phyloP scores from a whole-genome alignment of 2,329 filamentous ascomycete species.

The Fusarium nodosum region DNA sequence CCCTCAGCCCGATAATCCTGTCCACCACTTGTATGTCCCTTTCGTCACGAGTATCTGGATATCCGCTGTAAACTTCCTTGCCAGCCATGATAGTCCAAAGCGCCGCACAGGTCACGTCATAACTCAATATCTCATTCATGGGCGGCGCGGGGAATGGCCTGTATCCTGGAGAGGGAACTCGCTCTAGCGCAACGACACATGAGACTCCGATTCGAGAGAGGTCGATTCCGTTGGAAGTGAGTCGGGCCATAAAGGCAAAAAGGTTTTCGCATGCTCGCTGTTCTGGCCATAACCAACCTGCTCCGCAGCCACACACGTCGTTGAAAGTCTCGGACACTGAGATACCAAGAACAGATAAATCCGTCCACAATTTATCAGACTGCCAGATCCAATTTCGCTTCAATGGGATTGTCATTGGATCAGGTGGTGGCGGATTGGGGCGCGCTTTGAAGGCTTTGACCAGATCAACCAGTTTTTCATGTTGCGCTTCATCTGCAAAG shows the following conservation, averaged over 20 bases:
- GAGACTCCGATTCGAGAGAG: background rate
- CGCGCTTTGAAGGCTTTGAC: background rate
- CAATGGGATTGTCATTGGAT: slow-evolving; percentile 2
- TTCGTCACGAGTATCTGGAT: background rate
- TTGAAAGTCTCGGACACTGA: slow-evolving; percentile 11
- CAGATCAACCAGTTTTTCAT: background rate
- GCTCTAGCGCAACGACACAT: background rate
- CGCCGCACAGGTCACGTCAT: background rate
- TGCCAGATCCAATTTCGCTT: slow-evolving; percentile 17
- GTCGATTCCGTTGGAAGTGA: rapidly evolving
- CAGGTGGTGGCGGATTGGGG: slow-evolving; percentile 7
- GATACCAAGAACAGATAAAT: background rate
- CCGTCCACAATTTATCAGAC: background rate
- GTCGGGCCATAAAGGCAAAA: slow-evolving; percentile 1
- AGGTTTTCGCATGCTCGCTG: slow-evolving; percentile 18
- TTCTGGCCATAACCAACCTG: slow-evolving; percentile 23
- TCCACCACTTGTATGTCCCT: slow-evolving; percentile 7
- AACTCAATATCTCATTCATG: background rate
- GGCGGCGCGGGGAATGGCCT: background rate
- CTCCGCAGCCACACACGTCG: slow-evolving; percentile 16
- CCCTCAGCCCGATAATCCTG: background rate
- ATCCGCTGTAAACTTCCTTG: background rate
- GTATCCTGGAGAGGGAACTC: background rate
- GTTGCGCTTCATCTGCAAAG: background rate
- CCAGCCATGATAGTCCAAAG: slow-evolving; percentile 8